Evolutionary conservation across 371 early-diverging fungal genomes (phyloP), one percentile per base, ranked within the genome.

Genomic region (Aphelidium insulamus): DNA sequence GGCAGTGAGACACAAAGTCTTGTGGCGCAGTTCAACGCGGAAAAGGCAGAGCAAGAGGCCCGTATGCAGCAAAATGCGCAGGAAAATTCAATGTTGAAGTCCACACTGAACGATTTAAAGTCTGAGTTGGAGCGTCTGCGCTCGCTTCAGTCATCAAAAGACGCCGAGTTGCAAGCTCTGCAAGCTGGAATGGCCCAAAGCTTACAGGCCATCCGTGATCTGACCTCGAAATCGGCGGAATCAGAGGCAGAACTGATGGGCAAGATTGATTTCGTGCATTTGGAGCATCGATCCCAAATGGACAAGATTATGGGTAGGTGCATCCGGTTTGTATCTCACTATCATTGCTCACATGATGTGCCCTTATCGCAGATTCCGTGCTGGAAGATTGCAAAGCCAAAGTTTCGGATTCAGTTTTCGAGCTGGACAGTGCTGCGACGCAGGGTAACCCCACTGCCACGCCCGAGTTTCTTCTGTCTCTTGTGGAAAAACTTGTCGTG

Each of bases 181-280:
- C 85, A 87, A 53, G 74, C 80, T n/a, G 85, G 82, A 21, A 66
- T 94, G 66, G 94, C 91, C 52, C 88, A 94, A 57, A 78, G 83
- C 32, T 57, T 94, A 35, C 40, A 72, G 20, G 82, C 84, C 37
- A 54, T 94, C 41, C 68, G 77, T 11, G 65, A 75, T 34, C 41
- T 79, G 38, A 77, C 80, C 49, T 60, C 74, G 52, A 28, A 2
- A 16, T 28, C 19, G 28, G 17, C 20, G 33, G 14, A 54, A 52
- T 34, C 55, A 28, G 68, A 70, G 32, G 53, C 54, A 29, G 64
- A 60, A 34, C 55, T 81, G 24, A 66, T 72, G 42, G 67, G 61
- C 17, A 59, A 67, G 32, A 44, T 85, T 22, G 64, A 69, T 20
- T 52, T 52, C 27, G 53, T 82, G 37, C 52, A 60, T 26, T 36